phyloP scores from a whole-genome alignment of 2,329 filamentous ascomycete species.

The Pseudocercospora fijiensis region DNA sequence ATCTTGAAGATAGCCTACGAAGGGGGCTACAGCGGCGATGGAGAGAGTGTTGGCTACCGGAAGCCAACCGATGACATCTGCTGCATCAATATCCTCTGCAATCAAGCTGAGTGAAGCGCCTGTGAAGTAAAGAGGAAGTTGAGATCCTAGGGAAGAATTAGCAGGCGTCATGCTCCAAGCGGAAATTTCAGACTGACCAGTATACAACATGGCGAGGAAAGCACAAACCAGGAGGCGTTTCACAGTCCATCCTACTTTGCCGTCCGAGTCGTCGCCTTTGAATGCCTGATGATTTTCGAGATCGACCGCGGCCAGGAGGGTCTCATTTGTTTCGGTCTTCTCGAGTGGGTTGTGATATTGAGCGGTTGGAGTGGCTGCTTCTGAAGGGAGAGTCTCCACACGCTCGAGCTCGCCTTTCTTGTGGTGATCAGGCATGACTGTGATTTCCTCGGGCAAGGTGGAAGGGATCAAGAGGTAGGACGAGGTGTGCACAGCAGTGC shows the following conservation, averaged over 20 bases:
- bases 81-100: conserved; percentile 23
- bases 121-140: conserved; percentile 31
- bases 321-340: conserved; percentile 22
- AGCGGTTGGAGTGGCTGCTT: conserved; percentile 10
- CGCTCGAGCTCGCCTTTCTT: conserved; percentile 22
- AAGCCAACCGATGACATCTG: conserved; percentile 27
- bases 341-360: conserved; percentile 15
- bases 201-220: conserved; percentile 43
- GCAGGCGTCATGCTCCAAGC: neutral
- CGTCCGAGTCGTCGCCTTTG: conserved; percentile 45
- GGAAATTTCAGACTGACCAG: conserved; percentile 26
- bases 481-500: neutral
- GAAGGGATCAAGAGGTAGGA: neutral
- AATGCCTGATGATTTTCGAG: conserved; percentile 39
- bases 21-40: conserved; percentile 57
- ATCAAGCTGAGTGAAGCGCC: conserved; percentile 28
- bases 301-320: conserved; percentile 31
- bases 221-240: conserved; percentile 39
- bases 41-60: conserved; percentile 53
- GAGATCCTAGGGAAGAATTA: conserved; percentile 20
- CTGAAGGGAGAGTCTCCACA: conserved; percentile 20
- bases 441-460: neutral
- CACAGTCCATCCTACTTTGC: conserved; percentile 40
- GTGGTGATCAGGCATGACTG: conserved; percentile 12
- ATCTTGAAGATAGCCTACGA: conserved; percentile 66